Evolutionary conservation across 2,329 filamentous ascomycete genomes (phyloP).

Genomic region (Nemania sp.): DNA sequence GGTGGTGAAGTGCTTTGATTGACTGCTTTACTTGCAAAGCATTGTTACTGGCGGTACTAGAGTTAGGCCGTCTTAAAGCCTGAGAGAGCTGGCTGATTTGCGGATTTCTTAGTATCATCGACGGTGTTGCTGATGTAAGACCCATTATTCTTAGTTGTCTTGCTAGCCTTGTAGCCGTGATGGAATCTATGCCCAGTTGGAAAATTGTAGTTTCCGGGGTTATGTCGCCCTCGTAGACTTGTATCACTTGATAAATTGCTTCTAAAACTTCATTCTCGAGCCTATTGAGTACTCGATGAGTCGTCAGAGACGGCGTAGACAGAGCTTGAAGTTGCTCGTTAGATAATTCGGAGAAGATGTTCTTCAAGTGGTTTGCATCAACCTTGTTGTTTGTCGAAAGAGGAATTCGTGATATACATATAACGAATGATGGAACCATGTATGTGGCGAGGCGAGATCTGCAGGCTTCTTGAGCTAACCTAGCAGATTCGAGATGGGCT

Average conservation of each 20-base stretch:
- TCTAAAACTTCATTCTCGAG: constrained; percentile 62
- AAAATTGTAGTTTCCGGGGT: constrained; percentile 76
- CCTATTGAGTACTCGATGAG: constrained; percentile 46
- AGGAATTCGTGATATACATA: constrained; percentile 78
- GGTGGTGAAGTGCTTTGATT: constrained; percentile 73
- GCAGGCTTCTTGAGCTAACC: constrained; percentile 71
- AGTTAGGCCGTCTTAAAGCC: constrained; percentile 48
- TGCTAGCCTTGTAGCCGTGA: constrained; percentile 80
- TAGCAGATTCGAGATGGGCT: constrained; percentile 56
- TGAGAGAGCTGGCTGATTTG: constrained; percentile 61
- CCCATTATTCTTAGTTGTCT: constrained; percentile 72
- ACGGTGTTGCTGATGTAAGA: constrained; percentile 70
- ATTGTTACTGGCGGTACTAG: constrained; percentile 36
- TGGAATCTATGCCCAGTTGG: constrained; percentile 88
- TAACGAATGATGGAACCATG: constrained; percentile 90
- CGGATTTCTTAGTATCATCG: constrained; percentile 74
- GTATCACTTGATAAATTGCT: constrained; percentile 66
- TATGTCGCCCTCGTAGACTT: constrained; percentile 58
- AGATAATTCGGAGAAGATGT: constrained; percentile 72
- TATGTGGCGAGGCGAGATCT: constrained; percentile 78
- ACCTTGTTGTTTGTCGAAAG: constrained; percentile 92
- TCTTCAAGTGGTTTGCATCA: constrained; percentile 76
- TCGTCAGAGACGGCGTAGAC: constrained; percentile 51
- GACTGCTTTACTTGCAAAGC: constrained; percentile 67
- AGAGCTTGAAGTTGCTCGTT: constrained; percentile 71